phyloP scores from a whole-genome alignment of 2,329 filamentous ascomycete species.

The Xylaria sp. region DNA sequence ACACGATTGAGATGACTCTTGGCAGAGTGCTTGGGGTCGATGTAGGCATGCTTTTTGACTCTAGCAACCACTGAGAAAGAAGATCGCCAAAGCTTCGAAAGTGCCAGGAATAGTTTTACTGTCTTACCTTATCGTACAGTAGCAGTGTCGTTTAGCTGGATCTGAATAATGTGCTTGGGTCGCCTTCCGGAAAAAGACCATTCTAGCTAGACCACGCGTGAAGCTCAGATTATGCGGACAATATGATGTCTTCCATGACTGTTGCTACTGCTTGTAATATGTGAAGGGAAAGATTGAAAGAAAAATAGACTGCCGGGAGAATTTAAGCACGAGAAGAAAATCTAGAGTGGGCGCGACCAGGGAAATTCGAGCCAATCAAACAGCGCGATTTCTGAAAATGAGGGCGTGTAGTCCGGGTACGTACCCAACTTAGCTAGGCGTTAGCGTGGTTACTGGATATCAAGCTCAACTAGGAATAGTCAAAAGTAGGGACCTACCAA shows the following conservation, averaged over 20 bases:
- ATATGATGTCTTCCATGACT: background rate
- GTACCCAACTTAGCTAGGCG: background rate
- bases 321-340: conserved; percentile 31
- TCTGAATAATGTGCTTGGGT: conserved; percentile 12
- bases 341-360: conserved; percentile 15
- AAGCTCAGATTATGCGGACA: background rate
- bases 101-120: conserved; percentile 64
- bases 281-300: conserved; percentile 6
- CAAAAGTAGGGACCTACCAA: background rate
- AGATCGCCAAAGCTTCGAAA: conserved; percentile 91
- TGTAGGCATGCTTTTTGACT: conserved; percentile 92
- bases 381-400: background rate
- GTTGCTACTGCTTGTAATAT: background rate
- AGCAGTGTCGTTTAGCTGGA: conserved; percentile 8
- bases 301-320: conserved; percentile 14
- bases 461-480: background rate
- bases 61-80: conserved; percentile 74
- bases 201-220: conserved; percentile 1
- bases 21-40: conserved; percentile 80
- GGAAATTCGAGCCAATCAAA: conserved; percentile 28
- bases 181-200: background rate
- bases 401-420: background rate
- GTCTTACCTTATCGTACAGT: conserved; percentile 30
- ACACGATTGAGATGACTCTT: conserved; percentile 94
- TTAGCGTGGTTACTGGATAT: conserved; percentile 20